Evolutionary conservation across 345 rosid genomes (phyloP).

Genomic region (Linum tenue): DNA sequence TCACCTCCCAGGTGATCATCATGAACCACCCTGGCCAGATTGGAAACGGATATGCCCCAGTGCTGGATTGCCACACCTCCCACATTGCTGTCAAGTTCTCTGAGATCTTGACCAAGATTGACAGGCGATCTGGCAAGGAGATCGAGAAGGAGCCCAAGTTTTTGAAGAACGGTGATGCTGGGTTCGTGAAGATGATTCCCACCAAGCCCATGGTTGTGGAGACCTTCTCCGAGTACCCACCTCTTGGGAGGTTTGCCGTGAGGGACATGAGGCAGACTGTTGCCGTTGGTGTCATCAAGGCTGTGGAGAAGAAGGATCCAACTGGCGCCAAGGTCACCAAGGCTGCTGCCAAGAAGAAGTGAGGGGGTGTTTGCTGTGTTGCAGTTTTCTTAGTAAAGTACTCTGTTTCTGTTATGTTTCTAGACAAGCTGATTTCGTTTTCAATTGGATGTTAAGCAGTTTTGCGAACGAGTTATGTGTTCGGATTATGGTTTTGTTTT

Average conservation of each 20-base stretch:
- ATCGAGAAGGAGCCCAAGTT: slow-evolving; percentile 63
- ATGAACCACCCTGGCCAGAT: slow-evolving; percentile 65
- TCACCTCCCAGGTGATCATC: slow-evolving; percentile 48
- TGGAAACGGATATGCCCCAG: slow-evolving; percentile 49
- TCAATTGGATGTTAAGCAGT: not conserved
- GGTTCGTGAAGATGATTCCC: slow-evolving; percentile 48
- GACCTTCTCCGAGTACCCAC: slow-evolving; percentile 25
- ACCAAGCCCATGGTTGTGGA: slow-evolving; percentile 29
- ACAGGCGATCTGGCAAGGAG: slow-evolving; percentile 66
- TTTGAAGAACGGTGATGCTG: slow-evolving; percentile 62
- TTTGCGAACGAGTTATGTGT: not conserved
- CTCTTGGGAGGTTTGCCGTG: slow-evolving; percentile 24
- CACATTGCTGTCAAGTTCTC: slow-evolving; percentile 55
- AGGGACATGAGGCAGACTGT: slow-evolving; percentile 30
- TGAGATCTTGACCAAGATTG: slow-evolving; percentile 61
- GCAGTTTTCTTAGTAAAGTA: not conserved
- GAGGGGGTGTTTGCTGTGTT: not conserved
- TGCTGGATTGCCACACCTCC: slow-evolving; percentile 48
- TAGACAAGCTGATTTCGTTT: not conserved
- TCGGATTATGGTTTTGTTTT: not conserved
- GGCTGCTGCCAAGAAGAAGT: slow-evolving; percentile 23
- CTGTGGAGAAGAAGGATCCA: slow-evolving; percentile 28
- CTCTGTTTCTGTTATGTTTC: not conserved
- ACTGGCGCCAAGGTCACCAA: slow-evolving; percentile 29
- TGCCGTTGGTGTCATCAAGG: slow-evolving; percentile 27